These are phyloP conservation scores for Lantana camara DNA, from an alignment of 257 asterid genomes.

Conservation along the genomic window DNA sequence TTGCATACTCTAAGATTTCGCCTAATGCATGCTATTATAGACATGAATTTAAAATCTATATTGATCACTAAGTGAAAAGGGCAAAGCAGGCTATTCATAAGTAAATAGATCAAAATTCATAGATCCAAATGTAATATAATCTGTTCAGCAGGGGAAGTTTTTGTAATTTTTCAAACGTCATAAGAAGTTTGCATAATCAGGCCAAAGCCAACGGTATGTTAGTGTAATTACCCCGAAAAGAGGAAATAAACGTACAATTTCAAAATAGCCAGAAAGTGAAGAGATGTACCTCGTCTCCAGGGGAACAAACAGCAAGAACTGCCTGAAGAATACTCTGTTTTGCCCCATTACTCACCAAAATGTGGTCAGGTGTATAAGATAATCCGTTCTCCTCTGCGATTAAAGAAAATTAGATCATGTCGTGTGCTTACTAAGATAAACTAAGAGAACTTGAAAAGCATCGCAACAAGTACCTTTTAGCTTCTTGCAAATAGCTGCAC, in stretches of 20 bases:
- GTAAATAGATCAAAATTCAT: too few relatives aligned
- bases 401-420: conserved; percentile 5
- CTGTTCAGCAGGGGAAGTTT: too few relatives aligned
- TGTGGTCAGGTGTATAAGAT: conserved; percentile 78
- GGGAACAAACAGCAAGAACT: conserved; percentile 93
- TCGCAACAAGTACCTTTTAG: conserved; percentile 74
- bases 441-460: not conserved
- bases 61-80: too few relatives aligned
- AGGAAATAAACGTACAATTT: not conserved
- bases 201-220: too few relatives aligned
- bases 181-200: too few relatives aligned
- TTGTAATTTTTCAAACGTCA: too few relatives aligned
- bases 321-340: conserved; percentile 88
- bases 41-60: too few relatives aligned
- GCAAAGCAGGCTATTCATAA: too few relatives aligned
- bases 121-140: too few relatives aligned
- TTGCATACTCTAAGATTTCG: too few relatives aligned
- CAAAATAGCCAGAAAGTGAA: not conserved
- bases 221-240: too few relatives aligned
- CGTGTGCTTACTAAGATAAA: not conserved
- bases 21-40: too few relatives aligned
- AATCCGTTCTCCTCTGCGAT: conserved; percentile 85
- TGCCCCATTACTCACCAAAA: conserved; percentile 82
- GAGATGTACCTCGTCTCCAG: conserved; percentile 85
- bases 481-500: conserved; percentile 84